Evolutionary conservation across 345 rosid species (phyloP), one percentile per base, ranked within the genome.

Genomic region (Rhodamnia rubescens): DNA sequence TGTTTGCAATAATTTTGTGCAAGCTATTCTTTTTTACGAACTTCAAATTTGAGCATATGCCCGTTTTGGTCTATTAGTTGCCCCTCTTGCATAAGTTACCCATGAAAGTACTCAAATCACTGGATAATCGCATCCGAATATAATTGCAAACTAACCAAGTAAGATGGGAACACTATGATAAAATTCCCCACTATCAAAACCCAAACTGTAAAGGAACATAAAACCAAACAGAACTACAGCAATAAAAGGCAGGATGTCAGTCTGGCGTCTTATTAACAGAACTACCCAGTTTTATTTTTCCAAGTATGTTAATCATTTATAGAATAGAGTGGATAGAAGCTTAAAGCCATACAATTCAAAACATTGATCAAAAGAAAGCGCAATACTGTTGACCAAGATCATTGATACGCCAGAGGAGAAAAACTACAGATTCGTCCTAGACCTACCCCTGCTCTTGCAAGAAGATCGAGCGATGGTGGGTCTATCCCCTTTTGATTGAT

Each of bases 401-500:
- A 64, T 14, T 4, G 50, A 84, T 16, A 29, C 5, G 24, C 12
- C 18, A 80, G 12, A 18, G 11, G 49, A 61, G 50, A 83, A 56
- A 42, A 53, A 36, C 69, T 13, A 84, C 14, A 36, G 80, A 47
- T 29, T 85, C 20, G 44, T 26, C n/a, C 47, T 40, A 52, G 85
- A 86, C 98, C 91, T 90, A 97, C 98, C 98, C 99, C 98, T 81
- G 96, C 99, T 86, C 97, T 93, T 84, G 98, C 97, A 88, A 98
- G 97, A 86, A 98, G 94, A 88, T 98, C 99, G 87, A 96, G 86
- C 5, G 99, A 97, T 24, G 96, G 99, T 64, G 99, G 99, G 86
- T 97, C 99, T 83, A 97, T 97, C 84, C 99, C 99, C 97, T 97
- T 97, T 64, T 97, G 99, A 91, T 98, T 98, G 58, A 98, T 90